Percentiles rank a stretch among this genome's conserved stretches.
phyloP scores from a whole-genome alignment of 2,329 filamentous ascomycete genomes.

The Pseudocercospora pini-densiflorae region DNA sequence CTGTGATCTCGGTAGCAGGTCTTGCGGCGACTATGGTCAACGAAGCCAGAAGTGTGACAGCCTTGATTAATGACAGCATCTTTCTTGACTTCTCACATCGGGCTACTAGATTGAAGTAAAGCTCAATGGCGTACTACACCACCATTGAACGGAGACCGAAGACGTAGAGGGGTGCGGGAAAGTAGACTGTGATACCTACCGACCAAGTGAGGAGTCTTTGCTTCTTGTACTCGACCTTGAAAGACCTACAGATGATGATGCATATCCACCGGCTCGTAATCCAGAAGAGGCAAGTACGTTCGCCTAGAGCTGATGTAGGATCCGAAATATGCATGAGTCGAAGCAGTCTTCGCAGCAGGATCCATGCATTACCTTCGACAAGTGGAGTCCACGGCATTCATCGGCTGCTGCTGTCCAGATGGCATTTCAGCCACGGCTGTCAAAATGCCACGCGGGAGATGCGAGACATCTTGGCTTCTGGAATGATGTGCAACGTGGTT shows the following conservation, averaged over 20 bases:
- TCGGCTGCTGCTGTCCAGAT: too few relatives aligned
- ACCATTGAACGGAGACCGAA: not conserved
- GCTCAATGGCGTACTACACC: not conserved
- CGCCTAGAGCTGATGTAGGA: not conserved
- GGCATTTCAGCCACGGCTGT: not conserved
- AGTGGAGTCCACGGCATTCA: not conserved
- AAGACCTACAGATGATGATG: not conserved
- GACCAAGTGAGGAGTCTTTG: not conserved
- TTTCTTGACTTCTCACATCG: not conserved
- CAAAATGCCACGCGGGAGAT: not conserved
- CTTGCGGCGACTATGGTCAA: not conserved
- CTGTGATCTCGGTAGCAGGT: not conserved
- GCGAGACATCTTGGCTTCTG: not conserved
- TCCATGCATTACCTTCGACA: not conserved
- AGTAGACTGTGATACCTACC: not conserved
- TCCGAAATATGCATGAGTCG: not conserved
- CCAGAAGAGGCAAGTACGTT: not conserved
- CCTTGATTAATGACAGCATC: not conserved
- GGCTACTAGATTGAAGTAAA: not conserved
- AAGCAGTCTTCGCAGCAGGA: not conserved
- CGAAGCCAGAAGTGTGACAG: not conserved
- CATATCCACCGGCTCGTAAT: not conserved
- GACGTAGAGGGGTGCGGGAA: not conserved
- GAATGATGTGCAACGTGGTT: not conserved
- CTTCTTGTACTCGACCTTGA: not conserved